These are phyloP conservation scores for Pelargonium citronellum DNA, from an alignment of 441 rosid species.

Conservation along the genomic window DNA sequence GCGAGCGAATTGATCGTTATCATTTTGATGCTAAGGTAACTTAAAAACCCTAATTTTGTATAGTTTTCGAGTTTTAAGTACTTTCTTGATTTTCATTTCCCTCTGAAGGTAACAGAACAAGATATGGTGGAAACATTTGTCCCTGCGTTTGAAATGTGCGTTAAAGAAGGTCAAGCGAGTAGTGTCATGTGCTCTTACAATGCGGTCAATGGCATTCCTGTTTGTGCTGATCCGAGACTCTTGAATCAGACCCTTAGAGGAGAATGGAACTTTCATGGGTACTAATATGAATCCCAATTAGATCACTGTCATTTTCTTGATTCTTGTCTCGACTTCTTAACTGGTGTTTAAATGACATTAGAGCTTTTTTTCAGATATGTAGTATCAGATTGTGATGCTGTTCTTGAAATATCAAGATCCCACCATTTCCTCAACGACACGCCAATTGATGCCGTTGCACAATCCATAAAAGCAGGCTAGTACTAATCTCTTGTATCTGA, in stretches of 20 bases:
- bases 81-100: background rate
- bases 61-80: background rate
- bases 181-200: conserved; percentile 54
- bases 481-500: background rate
- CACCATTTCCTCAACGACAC: conserved; percentile 70
- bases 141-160: conserved; percentile 44
- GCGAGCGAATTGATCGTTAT: conserved; percentile 30
- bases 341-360: background rate
- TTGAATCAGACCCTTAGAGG: conserved; percentile 33
- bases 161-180: conserved; percentile 44
- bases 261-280: conserved; percentile 42
- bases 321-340: background rate
- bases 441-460: conserved; percentile 79
- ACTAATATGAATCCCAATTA: background rate
- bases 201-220: conserved; percentile 38
- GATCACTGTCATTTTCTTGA: background rate
- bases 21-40: conserved; percentile 38
- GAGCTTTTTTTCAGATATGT: conserved; percentile 48
- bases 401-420: conserved; percentile 41
- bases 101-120: conserved; percentile 34
- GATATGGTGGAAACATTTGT: conserved; percentile 46
- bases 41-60: background rate
- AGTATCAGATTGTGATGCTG: conserved; percentile 77
- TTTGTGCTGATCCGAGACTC: conserved; percentile 40
- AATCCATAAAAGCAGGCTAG: conserved; percentile 53